Percentiles rank a stretch among this genome's conserved stretches.
These are phyloP conservation scores for Colletotrichum acutatum DNA, from an alignment of 2,329 filamentous ascomycete genomes.

Conservation along the genomic window DNA sequence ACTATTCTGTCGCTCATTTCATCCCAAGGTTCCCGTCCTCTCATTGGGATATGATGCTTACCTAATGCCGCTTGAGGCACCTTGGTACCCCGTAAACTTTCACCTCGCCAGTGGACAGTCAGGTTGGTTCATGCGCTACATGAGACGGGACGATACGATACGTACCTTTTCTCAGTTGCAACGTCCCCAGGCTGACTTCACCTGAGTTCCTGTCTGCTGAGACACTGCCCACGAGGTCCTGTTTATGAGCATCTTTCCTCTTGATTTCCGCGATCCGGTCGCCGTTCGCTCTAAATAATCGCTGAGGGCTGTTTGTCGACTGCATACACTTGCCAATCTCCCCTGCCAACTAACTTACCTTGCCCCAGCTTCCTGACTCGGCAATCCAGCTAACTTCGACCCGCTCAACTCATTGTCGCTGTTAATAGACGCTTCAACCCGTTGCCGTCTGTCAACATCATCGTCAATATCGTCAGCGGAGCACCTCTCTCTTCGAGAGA, in stretches of 20 bases:
- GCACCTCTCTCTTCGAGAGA: slow-evolving; percentile 6
- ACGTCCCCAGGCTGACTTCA: slow-evolving; percentile 4
- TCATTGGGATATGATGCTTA: too few relatives aligned
- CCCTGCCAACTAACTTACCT: slow-evolving; percentile 8
- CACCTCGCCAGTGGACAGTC: background rate
- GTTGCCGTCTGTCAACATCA: background rate
- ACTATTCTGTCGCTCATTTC: too few relatives aligned
- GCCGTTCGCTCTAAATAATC: background rate
- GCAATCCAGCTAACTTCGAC: slow-evolving; percentile 27
- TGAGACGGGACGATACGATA: slow-evolving; percentile 11
- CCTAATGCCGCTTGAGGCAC: background rate
- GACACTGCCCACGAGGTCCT: slow-evolving; percentile 22
- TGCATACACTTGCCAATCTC: slow-evolving; percentile 21
- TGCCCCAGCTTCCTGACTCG: slow-evolving; percentile 30
- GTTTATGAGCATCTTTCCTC: background rate
- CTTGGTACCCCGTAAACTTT: background rate
- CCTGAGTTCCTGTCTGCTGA: background rate
- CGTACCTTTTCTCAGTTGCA: slow-evolving; percentile 8
- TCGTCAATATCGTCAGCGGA: slow-evolving; percentile 8
- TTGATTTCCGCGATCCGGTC: background rate
- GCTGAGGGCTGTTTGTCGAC: background rate
- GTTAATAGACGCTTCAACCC: slow-evolving; percentile 4
- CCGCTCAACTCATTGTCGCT: slow-evolving; percentile 5
- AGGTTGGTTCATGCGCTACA: background rate
- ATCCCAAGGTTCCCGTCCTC: too few relatives aligned